phyloP scores from a whole-genome alignment of 768 basidiomycete species.

The Kwoniella mangroviensis region DNA sequence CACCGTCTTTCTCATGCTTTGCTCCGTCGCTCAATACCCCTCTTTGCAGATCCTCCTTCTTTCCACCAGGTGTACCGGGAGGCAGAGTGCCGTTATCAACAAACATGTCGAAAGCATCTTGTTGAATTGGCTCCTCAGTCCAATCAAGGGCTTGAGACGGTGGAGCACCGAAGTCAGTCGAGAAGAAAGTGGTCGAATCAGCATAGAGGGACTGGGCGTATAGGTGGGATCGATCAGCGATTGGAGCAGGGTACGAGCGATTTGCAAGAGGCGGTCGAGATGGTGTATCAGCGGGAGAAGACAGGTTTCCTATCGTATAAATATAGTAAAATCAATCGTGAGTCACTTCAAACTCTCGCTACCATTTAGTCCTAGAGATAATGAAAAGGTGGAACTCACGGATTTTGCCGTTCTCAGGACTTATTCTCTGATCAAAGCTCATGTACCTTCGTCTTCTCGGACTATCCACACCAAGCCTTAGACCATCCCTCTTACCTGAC shows the following conservation, averaged over 20 bases:
- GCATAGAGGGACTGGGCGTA: slow-evolving; percentile 24
- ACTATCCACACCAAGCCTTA: slow-evolving; percentile 10
- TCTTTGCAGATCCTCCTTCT: slow-evolving; percentile 30
- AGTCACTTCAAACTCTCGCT: too few species aligned
- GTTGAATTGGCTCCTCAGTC: not conserved
- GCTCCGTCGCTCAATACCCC: slow-evolving; percentile 33
- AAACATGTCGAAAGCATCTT: slow-evolving; percentile 37
- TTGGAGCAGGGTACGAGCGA: slow-evolving; percentile 40
- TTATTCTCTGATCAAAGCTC: slow-evolving; percentile 19
- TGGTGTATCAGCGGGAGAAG: slow-evolving; percentile 22
- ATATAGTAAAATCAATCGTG: not conserved
- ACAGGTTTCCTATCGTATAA: slow-evolving; percentile 24
- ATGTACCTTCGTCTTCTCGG: slow-evolving; percentile 19
- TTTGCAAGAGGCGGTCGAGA: slow-evolving; percentile 16
- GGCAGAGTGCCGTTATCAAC: slow-evolving; percentile 29
- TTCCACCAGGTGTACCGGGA: slow-evolving; percentile 43
- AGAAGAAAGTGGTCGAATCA: slow-evolving; percentile 20
- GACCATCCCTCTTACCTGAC: not conserved
- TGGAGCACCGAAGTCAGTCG: slow-evolving; percentile 8
- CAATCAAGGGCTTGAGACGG: slow-evolving; percentile 1
- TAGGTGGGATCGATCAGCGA: slow-evolving; percentile 5
- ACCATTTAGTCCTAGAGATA: not conserved
- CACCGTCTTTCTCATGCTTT: slow-evolving; percentile 36
- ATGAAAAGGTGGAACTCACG: slow-evolving; percentile 5
- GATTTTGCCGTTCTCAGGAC: not conserved